Base-by-base conservation (phyloP, 495 filamentous ascomycete genomes). In the Chaetomium tenue region DNA sequence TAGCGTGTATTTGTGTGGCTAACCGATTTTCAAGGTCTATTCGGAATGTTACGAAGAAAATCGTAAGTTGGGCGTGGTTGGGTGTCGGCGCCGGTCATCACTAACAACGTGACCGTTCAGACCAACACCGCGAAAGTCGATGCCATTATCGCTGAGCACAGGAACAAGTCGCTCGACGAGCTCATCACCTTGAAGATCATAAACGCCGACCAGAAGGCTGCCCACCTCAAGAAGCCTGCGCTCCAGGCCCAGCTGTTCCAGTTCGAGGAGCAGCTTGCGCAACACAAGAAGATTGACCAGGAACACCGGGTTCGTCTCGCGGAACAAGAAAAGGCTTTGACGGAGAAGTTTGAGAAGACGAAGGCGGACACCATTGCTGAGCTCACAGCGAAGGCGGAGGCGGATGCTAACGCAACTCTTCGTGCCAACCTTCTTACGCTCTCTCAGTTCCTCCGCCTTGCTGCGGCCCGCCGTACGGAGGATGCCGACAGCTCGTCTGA, bases 201-300 rank as follows among this genome's bases (percentile, higher is more conserved):
- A 82, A 99, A 98, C 73, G 67, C 77, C 68, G 95, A 99, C 76
- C 92, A 98, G 76, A 95, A 92, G 75, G 87, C 89, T 9, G 90
- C 97, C 77, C 86, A 87, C 26, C 77, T 89, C 65, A 96, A 95
- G 84, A 98, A 96, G 73, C 93, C 94, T n/a, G 75, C 82, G 18
- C 86, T 97, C 16, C 89, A 91, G 71, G 84, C 86, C 30, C 83
- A 88, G 66, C 79, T 92, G 54, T 75, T 83, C 28, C 89, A 94
- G 76, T 77, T 91, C 33, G 90, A 94, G 73, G 91, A 96, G 67
- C 91, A 97, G 76, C 82, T 97, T 50, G 78, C 84, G 16, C 86
- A 89, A 71, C 92, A 90, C 81, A 91, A 89, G 78, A 88, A 92
- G 74, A 82, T 97, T 65, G 88, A 92, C 61, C 80, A 86, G 50